Evolutionary conservation across 108 stramenopile genomes (phyloP).

Genomic region (Skeletonema marinoi): DNA sequence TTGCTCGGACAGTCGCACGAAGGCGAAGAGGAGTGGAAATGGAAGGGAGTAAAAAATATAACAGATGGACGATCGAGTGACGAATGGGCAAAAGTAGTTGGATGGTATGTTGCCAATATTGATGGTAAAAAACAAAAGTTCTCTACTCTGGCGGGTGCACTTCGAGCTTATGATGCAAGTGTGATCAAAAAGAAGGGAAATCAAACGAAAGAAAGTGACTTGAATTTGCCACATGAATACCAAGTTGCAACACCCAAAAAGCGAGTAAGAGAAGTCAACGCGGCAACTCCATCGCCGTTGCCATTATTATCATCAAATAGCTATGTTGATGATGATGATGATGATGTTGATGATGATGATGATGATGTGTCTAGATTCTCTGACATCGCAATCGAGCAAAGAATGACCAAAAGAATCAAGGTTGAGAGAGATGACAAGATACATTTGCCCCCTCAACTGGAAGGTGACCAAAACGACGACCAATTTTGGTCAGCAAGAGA

Average conservation of each 20-base stretch:
- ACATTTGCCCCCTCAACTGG: not conserved
- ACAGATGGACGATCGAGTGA: slow-evolving; percentile 6
- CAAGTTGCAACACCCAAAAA: not conserved
- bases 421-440: not conserved
- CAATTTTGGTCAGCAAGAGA: slow-evolving; percentile 1
- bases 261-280: not conserved
- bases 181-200: not conserved
- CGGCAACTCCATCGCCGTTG: not conserved
- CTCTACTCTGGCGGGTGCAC: slow-evolving; percentile 1
- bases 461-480: not conserved
- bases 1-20: not conserved
- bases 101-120: slow-evolving; percentile 12
- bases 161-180: slow-evolving; percentile 5
- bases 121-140: not conserved
- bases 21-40: not conserved
- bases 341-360: no score
- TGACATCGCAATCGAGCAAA: not conserved
- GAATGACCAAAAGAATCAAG: not conserved
- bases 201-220: not conserved
- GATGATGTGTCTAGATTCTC: not conserved
- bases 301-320: not conserved
- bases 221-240: slow-evolving; percentile 9
- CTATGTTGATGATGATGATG: not conserved
- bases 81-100: slow-evolving; percentile 6
- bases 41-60: slow-evolving; percentile 1